Base-by-base conservation (phyloP, 371 early-diverging fungal genomes). In the Lichtheimia ornata region DNA sequence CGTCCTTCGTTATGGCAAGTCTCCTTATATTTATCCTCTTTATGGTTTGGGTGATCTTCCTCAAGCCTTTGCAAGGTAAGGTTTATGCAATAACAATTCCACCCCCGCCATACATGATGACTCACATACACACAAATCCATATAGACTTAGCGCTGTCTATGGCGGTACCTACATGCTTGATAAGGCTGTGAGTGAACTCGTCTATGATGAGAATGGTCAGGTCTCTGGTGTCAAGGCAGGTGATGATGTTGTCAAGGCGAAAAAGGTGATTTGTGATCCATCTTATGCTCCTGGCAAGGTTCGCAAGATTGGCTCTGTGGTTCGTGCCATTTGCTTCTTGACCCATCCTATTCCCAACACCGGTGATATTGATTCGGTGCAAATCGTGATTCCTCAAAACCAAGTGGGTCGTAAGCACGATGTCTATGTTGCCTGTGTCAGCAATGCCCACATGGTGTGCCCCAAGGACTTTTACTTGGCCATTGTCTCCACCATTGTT, bases 31-130 rank as follows among this genome's bases (percentile, higher is more conserved):
- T 71, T 99, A 99, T 80, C 99, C 99, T 61, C 80, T 96, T 61
- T 99, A 98, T 71, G 99, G 99, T 56, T 84, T 99, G 56, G 99
- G 99, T 63, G 99, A 99, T 73, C 85, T 99, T 47, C 99, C 99
- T 49, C 99, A 99, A 84, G 95, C 96, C 11, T 99, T 99, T 84
- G 97, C 99, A 35, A 86, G 99, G 89, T 92, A 86, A 63, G 79
- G 71, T 55, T 20, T 67, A 55, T 20, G 18, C 6, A n/a, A 25
- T 25, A 22, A 22, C 9, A 28, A 28, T 28, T 28, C 28, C 28
- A 2, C 41, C 20, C 42, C 11, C 6, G 0, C 35, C 12, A 20
- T 45, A 2, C 22, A 24, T 12, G 17, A 55, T 40, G 1, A 13
- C 22, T 45, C 14, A 49, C 49, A n/a, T 62, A 55, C 50, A 24